These are phyloP conservation scores for Cercospora nicotianae DNA, from an alignment of 2,329 filamentous ascomycete species.

Conservation along the genomic window DNA sequence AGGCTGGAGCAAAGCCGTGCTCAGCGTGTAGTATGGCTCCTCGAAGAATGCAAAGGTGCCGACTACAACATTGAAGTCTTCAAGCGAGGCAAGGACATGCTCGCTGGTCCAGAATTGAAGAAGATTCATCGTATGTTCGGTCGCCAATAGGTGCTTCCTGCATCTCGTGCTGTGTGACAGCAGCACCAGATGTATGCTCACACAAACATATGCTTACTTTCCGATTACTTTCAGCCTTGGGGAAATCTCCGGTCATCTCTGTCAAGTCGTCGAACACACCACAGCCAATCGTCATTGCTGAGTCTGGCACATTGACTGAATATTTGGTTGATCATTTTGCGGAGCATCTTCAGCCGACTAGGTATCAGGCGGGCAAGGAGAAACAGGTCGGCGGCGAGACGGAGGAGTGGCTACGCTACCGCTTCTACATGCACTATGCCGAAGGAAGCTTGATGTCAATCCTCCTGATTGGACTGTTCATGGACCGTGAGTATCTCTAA, in stretches of 20 bases:
- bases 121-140: constrained; percentile 61
- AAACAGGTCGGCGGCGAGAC: constrained; percentile 58
- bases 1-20: constrained; percentile 84
- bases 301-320: constrained; percentile 78
- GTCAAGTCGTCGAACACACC: constrained; percentile 52
- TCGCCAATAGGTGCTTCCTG: background rate
- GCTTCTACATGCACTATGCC: constrained; percentile 76
- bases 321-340: constrained; percentile 74
- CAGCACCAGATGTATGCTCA: background rate
- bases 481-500: constrained; percentile 50
- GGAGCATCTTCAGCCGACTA: constrained; percentile 51
- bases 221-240: constrained; percentile 53
- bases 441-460: constrained; percentile 81
- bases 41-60: constrained; percentile 72
- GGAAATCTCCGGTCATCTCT: constrained; percentile 79
- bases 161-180: background rate
- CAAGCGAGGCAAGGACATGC: constrained; percentile 63
- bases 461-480: constrained; percentile 64
- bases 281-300: constrained; percentile 67
- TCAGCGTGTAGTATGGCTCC: constrained; percentile 80
- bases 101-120: constrained; percentile 75
- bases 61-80: constrained; percentile 78
- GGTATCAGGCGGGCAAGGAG: constrained; percentile 56
- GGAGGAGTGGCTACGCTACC: constrained; percentile 61
- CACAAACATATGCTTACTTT: background rate